Evolutionary conservation across 2,329 filamentous ascomycete species (phyloP), one percentile per base, ranked within the genome.

Genomic region (Gnomoniopsis smithogilvyi): DNA sequence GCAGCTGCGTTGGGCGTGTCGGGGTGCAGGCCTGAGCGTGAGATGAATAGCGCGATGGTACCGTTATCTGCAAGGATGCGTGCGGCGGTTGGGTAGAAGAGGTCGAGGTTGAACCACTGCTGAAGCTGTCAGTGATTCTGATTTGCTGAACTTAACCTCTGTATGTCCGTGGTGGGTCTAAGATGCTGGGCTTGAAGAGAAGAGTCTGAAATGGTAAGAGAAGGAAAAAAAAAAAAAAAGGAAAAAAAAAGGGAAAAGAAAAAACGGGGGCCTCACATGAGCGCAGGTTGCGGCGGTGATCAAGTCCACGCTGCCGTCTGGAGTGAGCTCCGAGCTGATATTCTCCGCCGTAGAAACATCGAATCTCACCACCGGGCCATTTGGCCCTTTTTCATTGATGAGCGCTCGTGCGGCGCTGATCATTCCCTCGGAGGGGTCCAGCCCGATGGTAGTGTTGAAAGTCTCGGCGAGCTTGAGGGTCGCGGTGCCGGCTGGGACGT

Each of bases 351-450:
- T 66, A 1, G 73, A 75, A 12, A 78, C 67, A 0, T 72, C 70
- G 61, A 77, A 84, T 15, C 19, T 38, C 36, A 62, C 19, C 4
- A 30, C 4, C 15, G 38, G 21, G 3, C 26, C 15, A 6, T 3
- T 53, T 6, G 38, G 3, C 63, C 68, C 61, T 17, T 71, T 65
- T 0, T 66, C 67, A 3, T 63, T 64, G 0, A 66, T 69, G 0
- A 77, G 64, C 0, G 70, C 65, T 0, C 69, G 70, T 3, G 82
- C 82, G 0, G 75, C 72, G 14, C 60, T 66, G 52, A 86, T 79
- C 84, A 86, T 87, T 46, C 76, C 78, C 15, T 72, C 69, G 2
- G 78, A 77, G 0, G 81, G 74, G 62, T 87, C 83, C 14, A 82
- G 64, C 6, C 81, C 84, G 17, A 80, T 68, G 8, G 72, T 78